Percentiles rank a stretch among this genome's conserved stretches.
These are phyloP conservation scores for Ceratobasidium sp. DNA, from an alignment of 1,284 basidiomycete genomes.

Conservation along the genomic window DNA sequence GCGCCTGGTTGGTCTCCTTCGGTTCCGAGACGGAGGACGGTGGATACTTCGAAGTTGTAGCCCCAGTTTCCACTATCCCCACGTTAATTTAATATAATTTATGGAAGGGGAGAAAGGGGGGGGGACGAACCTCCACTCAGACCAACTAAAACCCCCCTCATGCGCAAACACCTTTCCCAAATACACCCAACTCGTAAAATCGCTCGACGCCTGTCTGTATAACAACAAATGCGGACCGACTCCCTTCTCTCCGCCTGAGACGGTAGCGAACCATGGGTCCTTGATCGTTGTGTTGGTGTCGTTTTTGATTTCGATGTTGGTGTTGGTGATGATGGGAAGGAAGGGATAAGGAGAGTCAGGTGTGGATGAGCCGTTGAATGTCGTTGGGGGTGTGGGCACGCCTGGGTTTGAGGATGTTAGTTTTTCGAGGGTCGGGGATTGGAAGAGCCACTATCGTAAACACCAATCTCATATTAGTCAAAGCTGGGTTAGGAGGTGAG, in stretches of 20 bases:
- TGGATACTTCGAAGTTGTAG: slow-evolving; percentile 40
- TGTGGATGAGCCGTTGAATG: slow-evolving; percentile 34
- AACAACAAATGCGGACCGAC: slow-evolving; percentile 35
- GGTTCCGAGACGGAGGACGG: slow-evolving; percentile 36
- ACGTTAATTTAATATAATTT: neutral
- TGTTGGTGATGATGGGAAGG: slow-evolving; percentile 16
- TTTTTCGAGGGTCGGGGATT: slow-evolving; percentile 34
- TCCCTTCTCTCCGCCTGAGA: slow-evolving; percentile 34
- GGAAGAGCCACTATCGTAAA: slow-evolving; percentile 29
- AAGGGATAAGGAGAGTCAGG: no score
- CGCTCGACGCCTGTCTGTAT: slow-evolving; percentile 30
- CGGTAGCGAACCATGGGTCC: slow-evolving; percentile 38
- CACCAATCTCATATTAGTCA: neutral
- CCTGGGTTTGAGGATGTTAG: slow-evolving; percentile 28
- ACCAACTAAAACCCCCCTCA: slow-evolving; percentile 14
- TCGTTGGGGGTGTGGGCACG: slow-evolving; percentile 26
- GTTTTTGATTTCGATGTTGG: no score
- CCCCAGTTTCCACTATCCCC: slow-evolving; percentile 38
- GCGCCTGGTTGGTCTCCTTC: slow-evolving; percentile 38
- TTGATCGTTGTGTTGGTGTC: slow-evolving; percentile 26
- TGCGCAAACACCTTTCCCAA: slow-evolving; percentile 32
- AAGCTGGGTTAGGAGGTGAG: neutral
- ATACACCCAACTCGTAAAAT: slow-evolving; percentile 43
- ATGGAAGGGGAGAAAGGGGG: no score
- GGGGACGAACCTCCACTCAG: slow-evolving; percentile 33